phyloP scores from a whole-genome alignment of 352 stramenopile species.

The Globisporangium cylindrosporum region DNA sequence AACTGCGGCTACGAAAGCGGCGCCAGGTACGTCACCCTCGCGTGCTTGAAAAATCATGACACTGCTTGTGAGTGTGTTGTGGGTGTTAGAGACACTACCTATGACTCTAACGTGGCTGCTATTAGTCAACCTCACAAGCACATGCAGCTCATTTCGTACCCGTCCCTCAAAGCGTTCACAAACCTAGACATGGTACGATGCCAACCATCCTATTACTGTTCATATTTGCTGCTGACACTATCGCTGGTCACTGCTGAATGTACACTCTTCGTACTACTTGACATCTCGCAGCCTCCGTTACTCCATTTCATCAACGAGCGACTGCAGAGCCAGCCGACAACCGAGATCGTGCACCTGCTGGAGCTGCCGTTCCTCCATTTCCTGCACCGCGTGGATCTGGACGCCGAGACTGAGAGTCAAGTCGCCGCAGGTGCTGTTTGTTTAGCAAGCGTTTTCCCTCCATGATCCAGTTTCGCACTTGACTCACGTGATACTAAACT shows the following conservation, averaged over 20 bases:
- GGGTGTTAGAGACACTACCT: neutral
- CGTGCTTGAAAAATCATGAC: too few species aligned
- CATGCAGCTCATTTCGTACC: constrained; percentile 86
- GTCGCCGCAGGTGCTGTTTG: constrained; percentile 34
- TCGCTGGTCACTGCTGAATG: neutral
- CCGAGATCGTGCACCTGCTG: constrained; percentile 45
- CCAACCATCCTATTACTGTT: neutral
- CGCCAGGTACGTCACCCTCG: constrained; percentile 39
- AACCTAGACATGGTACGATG: constrained; percentile 48
- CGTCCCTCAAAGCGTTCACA: constrained; percentile 62
- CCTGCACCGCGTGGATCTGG: constrained; percentile 55
- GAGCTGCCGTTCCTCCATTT: constrained; percentile 77
- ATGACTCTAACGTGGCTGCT: neutral
- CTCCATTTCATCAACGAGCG: constrained; percentile 70
- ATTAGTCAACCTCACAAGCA: constrained; percentile 78
- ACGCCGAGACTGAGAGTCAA: constrained; percentile 33
- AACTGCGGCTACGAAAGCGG: constrained; percentile 84
- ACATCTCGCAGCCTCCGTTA: constrained; percentile 51
- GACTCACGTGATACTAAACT: neutral
- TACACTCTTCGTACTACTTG: neutral
- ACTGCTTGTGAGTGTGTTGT: too few species aligned
- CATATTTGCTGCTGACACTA: neutral
- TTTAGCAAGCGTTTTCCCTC: neutral
- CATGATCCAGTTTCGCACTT: neutral
- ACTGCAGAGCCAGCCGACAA: constrained; percentile 29